Conservation (phyloP, 495 filamentous ascomycete species). For the Lichenothelia convexa region DNA sequence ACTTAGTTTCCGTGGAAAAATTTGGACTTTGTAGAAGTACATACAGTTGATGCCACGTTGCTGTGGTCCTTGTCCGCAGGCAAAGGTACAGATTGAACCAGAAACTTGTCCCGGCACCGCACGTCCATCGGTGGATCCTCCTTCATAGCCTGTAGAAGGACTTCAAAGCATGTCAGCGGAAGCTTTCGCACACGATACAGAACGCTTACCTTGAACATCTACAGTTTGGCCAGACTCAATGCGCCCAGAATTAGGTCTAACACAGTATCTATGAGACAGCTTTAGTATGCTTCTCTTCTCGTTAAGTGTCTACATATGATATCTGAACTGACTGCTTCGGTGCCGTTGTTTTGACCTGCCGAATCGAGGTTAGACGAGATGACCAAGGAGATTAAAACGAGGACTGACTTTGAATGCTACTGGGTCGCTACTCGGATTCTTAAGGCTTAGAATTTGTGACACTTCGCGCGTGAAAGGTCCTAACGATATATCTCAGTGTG, state of each 20-base stretch:
- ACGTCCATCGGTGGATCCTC: slow-evolving; percentile 70
- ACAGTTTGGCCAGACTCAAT: slow-evolving; percentile 76
- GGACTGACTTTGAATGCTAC: slow-evolving; percentile 64
- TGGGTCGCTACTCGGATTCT: slow-evolving; percentile 58
- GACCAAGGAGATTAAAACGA: too few relatives aligned
- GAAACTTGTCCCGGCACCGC: slow-evolving; percentile 92
- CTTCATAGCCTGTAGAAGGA: slow-evolving; percentile 94
- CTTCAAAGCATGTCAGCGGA: slow-evolving; percentile 27
- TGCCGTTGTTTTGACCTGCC: slow-evolving; percentile 93
- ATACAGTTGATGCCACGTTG: slow-evolving; percentile 63
- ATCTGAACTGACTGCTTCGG: slow-evolving; percentile 84
- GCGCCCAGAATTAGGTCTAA: slow-evolving; percentile 89
- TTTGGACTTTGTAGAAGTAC: slow-evolving; percentile 20
- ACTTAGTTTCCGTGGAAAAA: too few relatives aligned
- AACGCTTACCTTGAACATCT: slow-evolving; percentile 68
- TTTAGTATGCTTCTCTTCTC: too few relatives aligned
- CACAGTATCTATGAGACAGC: slow-evolving; percentile 59
- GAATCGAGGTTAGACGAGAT: too few relatives aligned
- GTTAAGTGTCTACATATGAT: too few relatives aligned
- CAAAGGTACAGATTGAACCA: slow-evolving; percentile 85
- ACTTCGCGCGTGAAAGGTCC: slow-evolving; percentile 89
- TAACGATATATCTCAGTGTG: too few relatives aligned
- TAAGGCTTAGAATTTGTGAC: slow-evolving; percentile 60
- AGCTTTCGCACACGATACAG: slow-evolving; percentile 8
- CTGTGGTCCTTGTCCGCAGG: slow-evolving; percentile 64